Evolutionary conservation across 1,284 basidiomycete genomes (phyloP).

Genomic region (Pyrrhoderma noxium): DNA sequence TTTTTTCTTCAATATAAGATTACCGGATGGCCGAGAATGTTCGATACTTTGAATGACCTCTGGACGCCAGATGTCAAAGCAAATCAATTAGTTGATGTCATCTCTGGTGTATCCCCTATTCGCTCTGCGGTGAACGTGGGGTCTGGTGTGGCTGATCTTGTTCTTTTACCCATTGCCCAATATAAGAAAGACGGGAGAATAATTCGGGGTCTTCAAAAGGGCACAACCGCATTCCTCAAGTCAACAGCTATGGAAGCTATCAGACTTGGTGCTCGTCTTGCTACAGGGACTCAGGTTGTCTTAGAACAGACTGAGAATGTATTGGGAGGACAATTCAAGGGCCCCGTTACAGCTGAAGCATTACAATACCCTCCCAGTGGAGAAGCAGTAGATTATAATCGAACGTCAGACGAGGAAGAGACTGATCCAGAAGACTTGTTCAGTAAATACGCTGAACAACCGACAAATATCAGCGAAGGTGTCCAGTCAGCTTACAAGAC

Average conservation of each 20-base stretch:
- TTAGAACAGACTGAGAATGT: constrained; percentile 93
- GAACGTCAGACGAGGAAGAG: constrained; percentile 34
- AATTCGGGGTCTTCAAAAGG: constrained; percentile 89
- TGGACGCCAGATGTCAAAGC: constrained; percentile 99
- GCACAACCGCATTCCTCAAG: constrained; percentile 86
- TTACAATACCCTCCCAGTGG: constrained; percentile 33
- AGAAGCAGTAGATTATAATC: constrained; percentile 24
- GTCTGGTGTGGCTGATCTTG: constrained; percentile 91
- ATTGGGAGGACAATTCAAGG: constrained; percentile 70
- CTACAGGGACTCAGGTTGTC: constrained; percentile 96
- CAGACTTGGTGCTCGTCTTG: constrained; percentile 89
- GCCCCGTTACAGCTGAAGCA: constrained; percentile 59
- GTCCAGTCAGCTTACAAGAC: constrained; percentile 87
- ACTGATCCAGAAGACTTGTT: constrained; percentile 46
- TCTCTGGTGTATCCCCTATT: constrained; percentile 95
- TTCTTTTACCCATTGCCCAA: constrained; percentile 93
- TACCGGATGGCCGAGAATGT: constrained; percentile 82
- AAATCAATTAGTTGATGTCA: constrained; percentile 93
- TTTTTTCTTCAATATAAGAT: constrained; percentile 47
- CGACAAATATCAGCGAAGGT: constrained; percentile 76
- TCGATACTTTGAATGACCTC: constrained; percentile 88
- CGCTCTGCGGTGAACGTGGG: constrained; percentile 95
- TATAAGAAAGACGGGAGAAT: constrained; percentile 96
- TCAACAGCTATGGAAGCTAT: constrained; percentile 93
- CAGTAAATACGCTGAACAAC: constrained; percentile 90